These are phyloP conservation scores for Acanthamoeba rhysodes DNA, from an alignment of 208 protist genomes.

Conservation along the genomic window DNA sequence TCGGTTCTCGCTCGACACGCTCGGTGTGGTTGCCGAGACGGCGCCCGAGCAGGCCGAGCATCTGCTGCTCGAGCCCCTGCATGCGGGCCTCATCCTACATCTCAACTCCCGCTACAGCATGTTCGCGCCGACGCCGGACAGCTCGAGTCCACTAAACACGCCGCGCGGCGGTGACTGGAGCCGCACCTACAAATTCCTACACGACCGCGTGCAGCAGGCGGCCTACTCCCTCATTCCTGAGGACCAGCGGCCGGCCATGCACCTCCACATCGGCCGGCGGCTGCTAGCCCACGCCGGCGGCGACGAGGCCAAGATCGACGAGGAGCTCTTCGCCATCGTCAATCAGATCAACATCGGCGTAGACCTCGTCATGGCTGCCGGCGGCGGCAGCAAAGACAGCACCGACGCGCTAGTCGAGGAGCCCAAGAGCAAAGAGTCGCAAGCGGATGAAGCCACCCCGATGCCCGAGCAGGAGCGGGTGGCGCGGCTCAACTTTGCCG, in stretches of 20 bases:
- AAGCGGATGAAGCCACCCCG: too few species aligned
- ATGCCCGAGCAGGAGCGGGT: not conserved
- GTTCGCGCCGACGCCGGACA: not conserved
- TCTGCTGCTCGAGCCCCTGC: not conserved
- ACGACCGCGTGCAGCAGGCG: constrained; percentile 74
- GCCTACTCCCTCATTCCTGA: constrained; percentile 71
- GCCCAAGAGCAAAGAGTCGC: not conserved
- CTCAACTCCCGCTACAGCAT: not conserved
- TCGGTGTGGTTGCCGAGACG: not conserved
- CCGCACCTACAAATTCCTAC: not conserved
- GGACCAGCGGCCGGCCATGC: constrained; percentile 9
- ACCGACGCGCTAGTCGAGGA: not conserved
- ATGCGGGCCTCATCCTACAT: constrained; percentile 33
- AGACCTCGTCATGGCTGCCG: not conserved
- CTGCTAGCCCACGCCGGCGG: constrained; percentile 43
- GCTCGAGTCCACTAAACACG: not conserved
- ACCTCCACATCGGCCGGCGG: constrained; percentile 58
- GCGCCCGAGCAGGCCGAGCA: not conserved
- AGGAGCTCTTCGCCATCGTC: constrained; percentile 64
- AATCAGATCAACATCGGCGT: constrained; percentile 69
- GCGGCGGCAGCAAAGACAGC: not conserved
- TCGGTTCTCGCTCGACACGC: constrained; percentile 54
- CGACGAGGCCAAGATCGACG: constrained; percentile 56
- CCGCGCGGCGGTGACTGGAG: not conserved
- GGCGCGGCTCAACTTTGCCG: constrained; percentile 51